Base-by-base conservation (phyloP, 1,284 basidiomycete species). In the Cutaneotrichosporon sp. region DNA sequence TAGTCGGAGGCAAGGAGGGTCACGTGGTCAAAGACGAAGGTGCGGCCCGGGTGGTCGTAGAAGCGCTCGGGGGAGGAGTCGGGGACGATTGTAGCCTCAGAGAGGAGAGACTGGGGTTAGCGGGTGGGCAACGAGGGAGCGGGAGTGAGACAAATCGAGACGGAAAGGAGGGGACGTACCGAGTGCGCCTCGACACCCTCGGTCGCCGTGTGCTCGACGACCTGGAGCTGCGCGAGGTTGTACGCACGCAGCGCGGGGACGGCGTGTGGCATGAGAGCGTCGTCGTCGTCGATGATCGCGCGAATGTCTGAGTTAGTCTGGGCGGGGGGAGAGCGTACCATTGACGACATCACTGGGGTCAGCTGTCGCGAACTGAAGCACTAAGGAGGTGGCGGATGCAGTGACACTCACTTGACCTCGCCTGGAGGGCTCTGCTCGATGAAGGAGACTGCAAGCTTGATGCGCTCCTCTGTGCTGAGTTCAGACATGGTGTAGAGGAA, bases 401-500 rank as follows among this genome's bases (percentile, higher is more conserved):
- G 29, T 18, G 8, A 20, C 31, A 68, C 75, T 68, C 63, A 78
- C 77, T 95, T 95, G 70, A 95, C 93, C 81, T 97, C 91, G 57
- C 94, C 94, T 0, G 94, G 94, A 14, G 94, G 94, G 1, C 91
- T 87, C 77, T 95, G 93, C 1, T 91, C 83, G 34, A 97, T 83
- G 71, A 97, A 92, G 55, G 82, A 82, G 18, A 89, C 87, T 9
- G 90, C 92, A 13, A 75, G 67, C 63, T 73, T 72, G 63, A 72
- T 70, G 58, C 72, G 73, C 16, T 79, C 69, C 36, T 79, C 72
- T 14, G 69, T 22, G 14, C 65, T 67, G 33, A 78, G 64, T 20
- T 77, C 66, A 22, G 71, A 52, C 73, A 76, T 77, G 59, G 62
- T 45, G 36, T 36, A 34, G 24, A 18, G 46, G 24, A 7, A n/a